Percentiles rank a stretch among this genome's conserved stretches.
These are phyloP conservation scores for Sphaerostilbella broomeana DNA, from an alignment of 2,329 filamentous ascomycete species.

Conservation along the genomic window DNA sequence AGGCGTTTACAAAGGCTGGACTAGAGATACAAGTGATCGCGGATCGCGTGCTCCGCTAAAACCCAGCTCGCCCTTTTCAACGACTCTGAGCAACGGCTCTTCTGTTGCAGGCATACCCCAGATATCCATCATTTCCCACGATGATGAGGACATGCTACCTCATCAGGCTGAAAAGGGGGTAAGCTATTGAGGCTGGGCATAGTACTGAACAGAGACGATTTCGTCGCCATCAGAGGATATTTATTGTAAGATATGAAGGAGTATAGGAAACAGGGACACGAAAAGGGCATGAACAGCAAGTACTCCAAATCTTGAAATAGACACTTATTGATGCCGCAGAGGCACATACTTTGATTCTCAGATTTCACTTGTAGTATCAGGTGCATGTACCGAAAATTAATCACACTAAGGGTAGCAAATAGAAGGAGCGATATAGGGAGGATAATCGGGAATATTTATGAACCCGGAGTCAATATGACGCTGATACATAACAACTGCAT, in stretches of 20 bases:
- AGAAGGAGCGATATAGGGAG: no score
- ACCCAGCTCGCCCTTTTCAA: slow-evolving; percentile 18
- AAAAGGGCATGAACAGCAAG: not conserved
- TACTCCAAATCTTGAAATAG: not conserved
- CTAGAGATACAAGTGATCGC: slow-evolving; percentile 11
- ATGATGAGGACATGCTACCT: not conserved
- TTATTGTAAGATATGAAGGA: not conserved
- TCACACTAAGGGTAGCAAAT: no score
- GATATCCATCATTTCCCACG: slow-evolving; percentile 14
- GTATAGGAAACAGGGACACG: not conserved
- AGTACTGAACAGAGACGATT: not conserved
- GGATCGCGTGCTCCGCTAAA: slow-evolving; percentile 20
- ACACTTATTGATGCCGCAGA: no score
- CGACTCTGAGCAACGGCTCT: slow-evolving; percentile 11
- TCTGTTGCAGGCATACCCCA: no score
- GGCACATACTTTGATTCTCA: no score
- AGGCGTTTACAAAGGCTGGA: slow-evolving; percentile 15
- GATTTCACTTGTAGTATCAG: no score
- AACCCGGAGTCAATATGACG: no score
- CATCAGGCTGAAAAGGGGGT: not conserved
- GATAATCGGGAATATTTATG: no score
- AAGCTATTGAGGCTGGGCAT: not conserved
- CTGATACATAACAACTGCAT: not conserved
- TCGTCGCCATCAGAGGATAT: not conserved
- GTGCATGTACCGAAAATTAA: no score